Evolutionary conservation across 2,329 filamentous ascomycete genomes (phyloP).

Genomic region (Cladosporium sp.): DNA sequence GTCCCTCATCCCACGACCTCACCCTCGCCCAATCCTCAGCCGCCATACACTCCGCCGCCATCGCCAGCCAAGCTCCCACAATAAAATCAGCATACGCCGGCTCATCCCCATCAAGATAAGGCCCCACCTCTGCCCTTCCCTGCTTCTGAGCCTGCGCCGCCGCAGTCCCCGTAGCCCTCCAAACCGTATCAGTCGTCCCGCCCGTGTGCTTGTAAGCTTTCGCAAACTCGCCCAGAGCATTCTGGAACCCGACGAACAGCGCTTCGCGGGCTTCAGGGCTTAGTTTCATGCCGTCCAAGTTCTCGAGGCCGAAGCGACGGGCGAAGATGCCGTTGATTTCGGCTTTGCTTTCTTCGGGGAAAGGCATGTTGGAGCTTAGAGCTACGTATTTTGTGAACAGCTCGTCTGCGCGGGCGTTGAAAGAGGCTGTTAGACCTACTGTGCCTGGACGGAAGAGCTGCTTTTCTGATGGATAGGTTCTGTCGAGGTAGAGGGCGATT

Average conservation of each 20-base stretch:
- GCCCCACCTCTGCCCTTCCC: slow-evolving; percentile 32
- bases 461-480: slow-evolving; percentile 42
- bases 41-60: slow-evolving; percentile 41
- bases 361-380: slow-evolving; percentile 43
- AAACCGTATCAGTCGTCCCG: slow-evolving; percentile 25
- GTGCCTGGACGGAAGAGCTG: slow-evolving; percentile 47
- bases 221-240: slow-evolving; percentile 40
- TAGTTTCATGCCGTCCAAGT: slow-evolving; percentile 30
- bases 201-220: slow-evolving; percentile 38
- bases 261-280: slow-evolving; percentile 38
- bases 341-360: slow-evolving; percentile 49
- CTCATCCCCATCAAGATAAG: slow-evolving; percentile 46
- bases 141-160: slow-evolving; percentile 18
- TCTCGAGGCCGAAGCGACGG: slow-evolving; percentile 37
- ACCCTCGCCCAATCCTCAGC: slow-evolving; percentile 46
- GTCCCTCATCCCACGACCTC: slow-evolving; percentile 46
- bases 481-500: slow-evolving; percentile 58
- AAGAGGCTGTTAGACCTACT: slow-evolving; percentile 38
- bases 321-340: slow-evolving; percentile 45
- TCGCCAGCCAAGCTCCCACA: slow-evolving; percentile 54
- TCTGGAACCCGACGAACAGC: slow-evolving; percentile 38
- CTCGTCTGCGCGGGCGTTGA: slow-evolving; percentile 54
- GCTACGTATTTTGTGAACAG: slow-evolving; percentile 47
- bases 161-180: slow-evolving; percentile 17
- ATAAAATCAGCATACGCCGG: slow-evolving; percentile 55